Base-by-base conservation (phyloP, 1,284 basidiomycete species). In the Golubevia pallescens region DNA sequence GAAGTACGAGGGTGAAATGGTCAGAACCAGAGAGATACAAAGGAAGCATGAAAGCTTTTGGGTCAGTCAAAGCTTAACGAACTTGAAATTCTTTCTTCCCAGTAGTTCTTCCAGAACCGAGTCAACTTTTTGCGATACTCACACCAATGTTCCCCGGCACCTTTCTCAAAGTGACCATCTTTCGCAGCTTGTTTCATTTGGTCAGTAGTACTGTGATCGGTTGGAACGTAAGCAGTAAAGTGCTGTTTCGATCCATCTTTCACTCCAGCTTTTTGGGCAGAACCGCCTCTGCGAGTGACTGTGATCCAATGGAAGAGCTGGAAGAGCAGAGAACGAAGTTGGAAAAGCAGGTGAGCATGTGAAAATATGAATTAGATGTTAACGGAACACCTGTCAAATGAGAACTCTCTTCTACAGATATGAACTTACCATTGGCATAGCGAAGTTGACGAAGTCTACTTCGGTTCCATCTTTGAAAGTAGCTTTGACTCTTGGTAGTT, bases 171-270 rank as follows among this genome's bases (percentile, higher is more conserved):
- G 38, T 71, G 66, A 7, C 72, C 72, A 34, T 74, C 69, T 16
- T 74, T 74, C 2, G 72, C 69, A 1, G 72, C 72, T 6, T 67
- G 54, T 1, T 67, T 61, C 69, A 74, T 74, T 62, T 71, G 66
- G 0, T 74, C 70, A 5, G 64, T 62, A 0, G 69, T 70, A 7
- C 59, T 51, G 3, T 34, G 66, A 1, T 63, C 64, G 24, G 57
- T 7, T 0, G 72, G 72, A 0, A 74, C 64, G 23, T 74, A 74
- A 1, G 70, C 72, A 51, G 71, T 68, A 65, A 66, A 71, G n/a
- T 0, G 54, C 28, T 57, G 63, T 1, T 38, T 32, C 2, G 69
- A 65, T 1, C 69, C 72, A n/a, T 65, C 64, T 2, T 65, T 8
- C 6, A 74, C 60, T n/a, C 58, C 62, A 10, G 61, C 63, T 13